Conservation (phyloP, 495 filamentous ascomycete genomes). For the Penicillium angulare region DNA sequence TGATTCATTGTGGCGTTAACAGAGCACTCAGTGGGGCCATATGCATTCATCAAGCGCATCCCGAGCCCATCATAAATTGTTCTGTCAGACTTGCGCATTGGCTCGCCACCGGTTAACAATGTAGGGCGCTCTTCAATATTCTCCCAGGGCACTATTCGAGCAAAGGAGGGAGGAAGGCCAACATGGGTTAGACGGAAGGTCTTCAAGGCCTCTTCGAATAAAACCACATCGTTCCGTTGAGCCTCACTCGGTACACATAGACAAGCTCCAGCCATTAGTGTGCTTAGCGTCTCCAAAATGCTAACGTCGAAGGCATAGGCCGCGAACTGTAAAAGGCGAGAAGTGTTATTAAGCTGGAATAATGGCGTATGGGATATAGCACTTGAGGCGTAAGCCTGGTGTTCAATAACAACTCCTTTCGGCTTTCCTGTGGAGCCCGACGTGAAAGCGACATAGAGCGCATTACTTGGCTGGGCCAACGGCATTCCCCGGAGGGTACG, state of each 20-base stretch:
- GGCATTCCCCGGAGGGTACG: neutral
- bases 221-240: neutral
- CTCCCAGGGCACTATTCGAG: neutral
- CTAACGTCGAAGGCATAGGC: neutral
- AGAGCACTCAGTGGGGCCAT: neutral
- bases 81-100: neutral
- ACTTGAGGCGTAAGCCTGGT: neutral
- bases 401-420: neutral
- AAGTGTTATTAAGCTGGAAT: neutral
- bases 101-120: neutral
- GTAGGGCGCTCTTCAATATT: neutral
- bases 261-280: neutral
- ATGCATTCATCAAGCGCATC: neutral
- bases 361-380: neutral
- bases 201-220: neutral
- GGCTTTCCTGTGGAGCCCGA: slow-evolving; percentile 2
- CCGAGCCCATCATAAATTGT: neutral
- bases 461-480: neutral
- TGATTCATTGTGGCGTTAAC: neutral
- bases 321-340: neutral
- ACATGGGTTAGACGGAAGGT: neutral
- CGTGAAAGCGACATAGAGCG: neutral
- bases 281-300: neutral
- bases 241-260: slow-evolving; percentile 1
- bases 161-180: neutral